A percentile compares a stretch with the other conserved stretches of the same genome.
phyloP scores from a whole-genome alignment of 2,329 filamentous ascomycete species.

The Sphaerulina vaccinii region DNA sequence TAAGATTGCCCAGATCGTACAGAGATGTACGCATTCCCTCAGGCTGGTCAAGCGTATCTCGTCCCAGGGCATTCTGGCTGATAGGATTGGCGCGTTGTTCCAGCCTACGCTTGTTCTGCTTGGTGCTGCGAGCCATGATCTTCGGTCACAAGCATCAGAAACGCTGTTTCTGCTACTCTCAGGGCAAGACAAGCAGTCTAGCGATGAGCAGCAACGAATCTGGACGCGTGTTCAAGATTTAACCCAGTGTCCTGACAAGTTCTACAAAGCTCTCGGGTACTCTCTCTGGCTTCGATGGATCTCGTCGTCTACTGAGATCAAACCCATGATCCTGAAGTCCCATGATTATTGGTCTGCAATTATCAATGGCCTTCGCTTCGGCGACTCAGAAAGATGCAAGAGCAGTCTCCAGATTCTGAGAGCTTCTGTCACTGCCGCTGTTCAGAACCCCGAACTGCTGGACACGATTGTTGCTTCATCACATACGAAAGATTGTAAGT shows the following conservation, averaged over 20 bases:
- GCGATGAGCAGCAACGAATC: conserved; percentile 9
- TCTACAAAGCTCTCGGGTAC: conserved; percentile 25
- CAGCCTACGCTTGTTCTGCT: conserved; percentile 18
- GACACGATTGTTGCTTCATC: not conserved
- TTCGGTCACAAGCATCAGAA: conserved; percentile 17
- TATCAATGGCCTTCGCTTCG: conserved; percentile 41
- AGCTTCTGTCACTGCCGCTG: conserved; percentile 40
- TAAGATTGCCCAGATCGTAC: not conserved
- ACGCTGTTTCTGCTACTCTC: conserved; percentile 13
- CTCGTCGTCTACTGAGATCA: conserved; percentile 8
- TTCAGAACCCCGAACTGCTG: conserved; percentile 12
- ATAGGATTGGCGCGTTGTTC: conserved; percentile 6
- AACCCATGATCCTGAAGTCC: conserved; percentile 12
- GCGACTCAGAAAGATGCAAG: conserved; percentile 48
- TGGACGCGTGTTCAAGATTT: conserved; percentile 23
- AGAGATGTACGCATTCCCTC: not conserved
- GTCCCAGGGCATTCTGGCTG: not conserved
- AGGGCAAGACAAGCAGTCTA: not conserved
- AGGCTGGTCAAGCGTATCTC: conserved; percentile 12
- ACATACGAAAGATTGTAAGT: conserved; percentile 5
- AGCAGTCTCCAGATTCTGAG: conserved; percentile 47
- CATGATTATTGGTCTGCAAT: conserved; percentile 44
- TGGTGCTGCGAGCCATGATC: conserved; percentile 11
- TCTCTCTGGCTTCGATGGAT: conserved; percentile 33
- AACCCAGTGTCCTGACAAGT: conserved; percentile 7